Evolutionary conservation across 164 flowering plant genomes (phyloP).

Genomic region (Platanus orientalis): DNA sequence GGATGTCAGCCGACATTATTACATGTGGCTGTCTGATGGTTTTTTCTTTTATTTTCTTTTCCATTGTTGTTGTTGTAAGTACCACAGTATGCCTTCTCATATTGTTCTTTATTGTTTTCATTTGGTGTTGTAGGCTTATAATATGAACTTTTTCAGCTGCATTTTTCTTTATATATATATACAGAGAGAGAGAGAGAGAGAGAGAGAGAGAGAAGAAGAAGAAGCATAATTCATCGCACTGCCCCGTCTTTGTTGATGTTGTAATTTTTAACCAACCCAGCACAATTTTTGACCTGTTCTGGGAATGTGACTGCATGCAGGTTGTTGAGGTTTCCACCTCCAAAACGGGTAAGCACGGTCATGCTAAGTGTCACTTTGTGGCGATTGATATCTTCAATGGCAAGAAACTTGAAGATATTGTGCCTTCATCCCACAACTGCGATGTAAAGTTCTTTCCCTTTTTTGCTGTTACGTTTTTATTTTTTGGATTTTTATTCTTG

Average conservation of each 20-base stretch:
- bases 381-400: conserved; percentile 49
- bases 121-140: not conserved
- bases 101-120: too few species aligned
- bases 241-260: not conserved
- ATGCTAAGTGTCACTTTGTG: conserved; percentile 59
- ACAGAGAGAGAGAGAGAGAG: too few species aligned
- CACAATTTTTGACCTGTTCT: not conserved
- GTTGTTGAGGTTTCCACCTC: conserved; percentile 65
- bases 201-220: too few species aligned
- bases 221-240: too few species aligned
- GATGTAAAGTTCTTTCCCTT: conserved; percentile 30
- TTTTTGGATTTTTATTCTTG: not conserved
- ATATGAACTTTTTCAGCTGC: not conserved
- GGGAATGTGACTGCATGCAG: conserved; percentile 12
- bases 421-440: conserved; percentile 70
- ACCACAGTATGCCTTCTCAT: too few species aligned
- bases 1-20: too few species aligned
- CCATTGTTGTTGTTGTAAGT: too few species aligned
- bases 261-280: not conserved
- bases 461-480: not conserved
- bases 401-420: conserved; percentile 75
- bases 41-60: too few species aligned
- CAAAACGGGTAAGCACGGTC: conserved; percentile 60
- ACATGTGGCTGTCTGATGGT: too few species aligned
- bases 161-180: too few species aligned